Evolutionary conservation across 2,329 filamentous ascomycete species (phyloP).

Genomic region (Tolypocladium inflatum): DNA sequence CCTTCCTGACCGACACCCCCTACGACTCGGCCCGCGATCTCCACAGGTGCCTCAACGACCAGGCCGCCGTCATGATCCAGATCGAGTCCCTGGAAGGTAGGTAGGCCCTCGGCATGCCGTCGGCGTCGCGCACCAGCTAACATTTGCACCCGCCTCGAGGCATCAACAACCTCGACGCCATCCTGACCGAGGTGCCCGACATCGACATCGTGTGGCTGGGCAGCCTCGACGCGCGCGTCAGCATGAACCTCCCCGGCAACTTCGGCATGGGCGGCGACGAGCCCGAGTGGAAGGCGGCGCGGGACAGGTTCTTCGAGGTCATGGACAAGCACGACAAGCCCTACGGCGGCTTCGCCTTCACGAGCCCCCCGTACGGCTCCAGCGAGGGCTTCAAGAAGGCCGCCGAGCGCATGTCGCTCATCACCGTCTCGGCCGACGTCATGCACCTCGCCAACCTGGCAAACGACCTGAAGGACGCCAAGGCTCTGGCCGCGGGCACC

Average conservation of each 20-base stretch:
- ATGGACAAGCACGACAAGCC: slow-evolving; percentile 38
- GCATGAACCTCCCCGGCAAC: slow-evolving; percentile 30
- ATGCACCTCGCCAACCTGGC: slow-evolving; percentile 12
- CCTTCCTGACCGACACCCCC: slow-evolving; percentile 27
- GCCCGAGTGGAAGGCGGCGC: slow-evolving; percentile 29
- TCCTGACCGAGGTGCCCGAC: slow-evolving; percentile 33
- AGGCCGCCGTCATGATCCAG: slow-evolving; percentile 39
- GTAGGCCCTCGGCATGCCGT: background rate
- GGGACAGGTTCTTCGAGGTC: slow-evolving; percentile 25
- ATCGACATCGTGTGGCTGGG: slow-evolving; percentile 40
- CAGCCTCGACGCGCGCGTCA: slow-evolving; percentile 30
- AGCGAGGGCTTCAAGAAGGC: slow-evolving; percentile 14
- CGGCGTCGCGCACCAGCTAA: background rate
- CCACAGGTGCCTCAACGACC: slow-evolving; percentile 31
- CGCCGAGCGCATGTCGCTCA: slow-evolving; percentile 15
- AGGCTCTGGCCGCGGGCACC: slow-evolving; percentile 4
- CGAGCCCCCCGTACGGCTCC: slow-evolving; percentile 12
- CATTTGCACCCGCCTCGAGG: slow-evolving; percentile 9
- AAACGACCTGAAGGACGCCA: slow-evolving; percentile 8
- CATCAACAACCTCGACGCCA: slow-evolving; percentile 37
- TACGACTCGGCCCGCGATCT: slow-evolving; percentile 22
- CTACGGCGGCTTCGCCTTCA: slow-evolving; percentile 21
- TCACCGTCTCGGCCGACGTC: slow-evolving; percentile 13
- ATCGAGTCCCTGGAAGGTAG: slow-evolving; percentile 28
- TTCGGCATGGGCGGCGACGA: slow-evolving; percentile 23